phyloP scores from a whole-genome alignment of 768 basidiomycete genomes.

The Exsudoporus frostii region DNA sequence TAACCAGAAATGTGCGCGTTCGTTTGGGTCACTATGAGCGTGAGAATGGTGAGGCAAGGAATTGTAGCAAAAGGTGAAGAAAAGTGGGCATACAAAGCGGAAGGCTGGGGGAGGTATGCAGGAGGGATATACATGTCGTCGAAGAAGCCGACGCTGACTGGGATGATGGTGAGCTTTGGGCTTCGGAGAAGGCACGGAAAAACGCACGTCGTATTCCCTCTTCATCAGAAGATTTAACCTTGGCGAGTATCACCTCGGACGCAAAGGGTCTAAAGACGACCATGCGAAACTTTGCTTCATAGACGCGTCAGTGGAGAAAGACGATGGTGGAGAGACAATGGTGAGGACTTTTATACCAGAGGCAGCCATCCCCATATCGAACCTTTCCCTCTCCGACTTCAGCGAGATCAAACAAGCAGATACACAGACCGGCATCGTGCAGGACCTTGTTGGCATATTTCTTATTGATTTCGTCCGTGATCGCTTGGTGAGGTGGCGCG shows the following conservation, averaged over 20 bases:
- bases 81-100: slow-evolving; percentile 59
- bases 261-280: slow-evolving; percentile 90
- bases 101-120: slow-evolving; percentile 76
- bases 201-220: slow-evolving; percentile 78
- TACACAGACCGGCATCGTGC: slow-evolving; percentile 87
- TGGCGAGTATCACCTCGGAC: slow-evolving; percentile 86
- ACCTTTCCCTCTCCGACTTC: slow-evolving; percentile 90
- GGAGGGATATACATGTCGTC: slow-evolving; percentile 88
- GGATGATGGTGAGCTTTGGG: slow-evolving; percentile 2
- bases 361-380: slow-evolving; percentile 88
- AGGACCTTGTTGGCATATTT: slow-evolving; percentile 93
- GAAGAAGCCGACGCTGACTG: slow-evolving; percentile 90
- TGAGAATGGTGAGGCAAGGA: background rate
- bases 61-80: background rate
- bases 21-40: slow-evolving; percentile 64
- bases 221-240: slow-evolving; percentile 82
- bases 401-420: slow-evolving; percentile 85
- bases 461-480: slow-evolving; percentile 85
- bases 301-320: background rate
- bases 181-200: background rate
- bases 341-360: slow-evolving; percentile 85
- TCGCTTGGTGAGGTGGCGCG: slow-evolving; percentile 69
- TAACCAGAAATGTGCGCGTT: slow-evolving; percentile 82
- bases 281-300: slow-evolving; percentile 78
- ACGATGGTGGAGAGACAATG: background rate